phyloP scores from a whole-genome alignment of 1,284 basidiomycete genomes.

The Sanghuangporus sanghuang region DNA sequence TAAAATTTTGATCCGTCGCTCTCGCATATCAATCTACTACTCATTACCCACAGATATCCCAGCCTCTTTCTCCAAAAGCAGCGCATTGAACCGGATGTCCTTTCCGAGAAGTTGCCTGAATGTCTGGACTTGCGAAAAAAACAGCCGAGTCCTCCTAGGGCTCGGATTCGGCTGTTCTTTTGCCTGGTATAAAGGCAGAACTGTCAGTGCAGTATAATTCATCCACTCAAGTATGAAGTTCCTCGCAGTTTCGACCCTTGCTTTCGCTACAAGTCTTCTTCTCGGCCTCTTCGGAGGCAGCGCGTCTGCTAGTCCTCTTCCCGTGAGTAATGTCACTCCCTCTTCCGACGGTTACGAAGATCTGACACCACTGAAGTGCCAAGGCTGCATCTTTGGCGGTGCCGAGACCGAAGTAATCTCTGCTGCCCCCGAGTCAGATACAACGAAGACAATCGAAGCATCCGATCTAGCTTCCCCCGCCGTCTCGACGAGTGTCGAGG shows the following conservation, averaged over 20 bases:
- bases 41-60: no score
- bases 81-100: no score
- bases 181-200: no score
- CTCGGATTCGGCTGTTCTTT: no score
- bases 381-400: neutral
- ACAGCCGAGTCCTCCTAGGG: no score
- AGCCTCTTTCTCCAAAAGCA: no score
- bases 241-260: neutral
- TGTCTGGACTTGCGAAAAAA: no score
- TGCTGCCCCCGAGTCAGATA: neutral
- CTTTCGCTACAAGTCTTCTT: neutral
- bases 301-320: neutral
- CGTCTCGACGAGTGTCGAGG: neutral
- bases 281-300: neutral
- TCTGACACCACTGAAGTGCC: neutral
- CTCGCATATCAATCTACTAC: no score
- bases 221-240: neutral
- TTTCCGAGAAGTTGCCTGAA: no score
- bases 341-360: no score
- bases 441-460: neutral
- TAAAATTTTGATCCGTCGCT: no score
- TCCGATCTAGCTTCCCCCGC: no score
- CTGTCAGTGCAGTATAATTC: neutral
- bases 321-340: neutral
- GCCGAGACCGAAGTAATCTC: neutral